Percentiles rank a stretch among this genome's conserved stretches.
Evolutionary conservation across 352 stramenopile species (phyloP).

Genomic region (Globisporangium uncinulatum): DNA sequence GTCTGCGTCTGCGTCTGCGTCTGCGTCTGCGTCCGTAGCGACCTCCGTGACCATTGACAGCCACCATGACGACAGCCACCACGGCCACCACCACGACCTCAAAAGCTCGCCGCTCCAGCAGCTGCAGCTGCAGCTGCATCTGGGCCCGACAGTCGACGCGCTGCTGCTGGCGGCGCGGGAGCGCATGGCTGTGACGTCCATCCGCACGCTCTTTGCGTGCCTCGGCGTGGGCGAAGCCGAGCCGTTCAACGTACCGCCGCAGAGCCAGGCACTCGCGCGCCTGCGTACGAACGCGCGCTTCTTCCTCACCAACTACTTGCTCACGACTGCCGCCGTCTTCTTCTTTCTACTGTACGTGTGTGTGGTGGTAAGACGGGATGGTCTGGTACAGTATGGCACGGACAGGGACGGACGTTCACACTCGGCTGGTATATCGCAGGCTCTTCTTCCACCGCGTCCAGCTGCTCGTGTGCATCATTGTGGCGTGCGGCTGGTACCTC

Average conservation of each 20-base stretch:
- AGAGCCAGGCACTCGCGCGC: constrained; percentile 39
- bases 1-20: too few relatives aligned
- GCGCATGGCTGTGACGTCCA: constrained; percentile 34
- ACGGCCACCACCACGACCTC: constrained; percentile 1
- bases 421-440: constrained; percentile 14
- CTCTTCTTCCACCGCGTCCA: constrained; percentile 72
- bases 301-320: constrained; percentile 74
- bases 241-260: constrained; percentile 51
- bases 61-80: too few relatives aligned
- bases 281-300: constrained; percentile 66
- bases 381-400: too few relatives aligned
- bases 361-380: too few relatives aligned
- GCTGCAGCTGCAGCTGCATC: constrained; percentile 16
- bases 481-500: constrained; percentile 58
- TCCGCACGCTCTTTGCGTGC: constrained; percentile 61
- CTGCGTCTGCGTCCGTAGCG: too few relatives aligned
- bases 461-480: constrained; percentile 51
- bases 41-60: too few relatives aligned
- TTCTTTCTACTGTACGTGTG: constrained; percentile 7
- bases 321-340: constrained; percentile 14
- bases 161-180: constrained; percentile 35
- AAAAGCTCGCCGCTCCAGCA: constrained; percentile 16
- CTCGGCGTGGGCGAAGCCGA: constrained; percentile 51
- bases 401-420: too few relatives aligned
- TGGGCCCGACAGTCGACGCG: constrained; percentile 24